Evolutionary conservation across 371 early-diverging fungal genomes (phyloP).

Genomic region (Batkoa obscura): DNA sequence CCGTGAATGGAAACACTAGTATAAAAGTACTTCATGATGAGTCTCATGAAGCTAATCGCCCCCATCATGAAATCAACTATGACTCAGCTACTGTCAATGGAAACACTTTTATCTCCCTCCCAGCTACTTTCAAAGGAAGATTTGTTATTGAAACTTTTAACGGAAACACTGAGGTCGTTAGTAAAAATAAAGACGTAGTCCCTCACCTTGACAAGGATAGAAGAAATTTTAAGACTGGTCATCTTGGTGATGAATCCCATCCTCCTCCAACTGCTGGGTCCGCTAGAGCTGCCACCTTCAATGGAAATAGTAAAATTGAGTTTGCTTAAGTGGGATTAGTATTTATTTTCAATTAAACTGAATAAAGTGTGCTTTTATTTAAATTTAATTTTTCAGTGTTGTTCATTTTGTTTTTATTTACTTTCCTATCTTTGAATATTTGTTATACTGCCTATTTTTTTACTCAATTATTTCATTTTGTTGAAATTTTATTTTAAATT

Average conservation of each 20-base stretch:
- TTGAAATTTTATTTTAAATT: no score
- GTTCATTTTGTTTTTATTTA: no score
- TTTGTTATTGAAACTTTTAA: not conserved
- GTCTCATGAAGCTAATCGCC: not conserved
- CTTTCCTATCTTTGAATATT: no score
- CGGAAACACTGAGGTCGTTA: not conserved
- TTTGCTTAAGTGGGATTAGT: constrained; percentile 1
- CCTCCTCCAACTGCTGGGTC: not conserved
- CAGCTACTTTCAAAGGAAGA: not conserved
- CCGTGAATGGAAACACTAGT: not conserved
- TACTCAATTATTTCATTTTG: no score
- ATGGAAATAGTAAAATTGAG: not conserved
- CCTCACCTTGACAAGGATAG: not conserved
- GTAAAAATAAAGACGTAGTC: not conserved
- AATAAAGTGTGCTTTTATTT: no score
- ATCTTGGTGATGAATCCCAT: not conserved
- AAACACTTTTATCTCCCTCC: not conserved
- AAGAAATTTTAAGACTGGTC: not conserved
- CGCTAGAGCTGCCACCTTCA: not conserved
- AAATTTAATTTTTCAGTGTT: no score
- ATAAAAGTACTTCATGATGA: not conserved
- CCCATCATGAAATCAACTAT: not conserved
- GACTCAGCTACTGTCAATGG: not conserved
- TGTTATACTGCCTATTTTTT: no score
- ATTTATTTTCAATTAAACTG: no score